Evolutionary conservation across 495 filamentous ascomycete species (phyloP).

Genomic region (Hyphodiscus hymeniophilus): DNA sequence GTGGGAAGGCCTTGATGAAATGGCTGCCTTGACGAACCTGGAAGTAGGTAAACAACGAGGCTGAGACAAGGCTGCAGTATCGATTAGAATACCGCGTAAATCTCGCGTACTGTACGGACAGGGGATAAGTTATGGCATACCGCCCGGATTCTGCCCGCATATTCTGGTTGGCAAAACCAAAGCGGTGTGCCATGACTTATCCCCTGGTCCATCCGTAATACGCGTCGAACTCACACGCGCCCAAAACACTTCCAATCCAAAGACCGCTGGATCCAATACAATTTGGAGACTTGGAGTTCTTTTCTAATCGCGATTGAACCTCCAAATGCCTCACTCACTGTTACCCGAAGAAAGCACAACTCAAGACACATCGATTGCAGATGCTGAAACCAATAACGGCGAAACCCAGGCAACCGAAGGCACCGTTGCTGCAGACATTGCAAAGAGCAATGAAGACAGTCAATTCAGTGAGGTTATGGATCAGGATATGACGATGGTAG

Average conservation of each 20-base stretch:
- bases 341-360: constrained; percentile 27
- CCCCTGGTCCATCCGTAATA: background rate
- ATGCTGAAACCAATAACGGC: constrained; percentile 19
- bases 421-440: background rate
- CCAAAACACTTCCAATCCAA: no score
- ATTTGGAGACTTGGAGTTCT: no score
- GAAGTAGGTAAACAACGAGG: background rate
- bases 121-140: background rate
- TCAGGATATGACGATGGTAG: constrained; percentile 28
- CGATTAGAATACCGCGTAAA: background rate
- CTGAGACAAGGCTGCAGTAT: no score
- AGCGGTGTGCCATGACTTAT: no score
- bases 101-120: background rate
- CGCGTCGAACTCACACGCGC: no score
- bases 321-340: constrained; percentile 52
- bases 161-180: background rate
- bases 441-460: constrained; percentile 9
- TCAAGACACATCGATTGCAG: constrained; percentile 20
- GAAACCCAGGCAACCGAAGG: constrained; percentile 15
- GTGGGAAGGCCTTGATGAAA: background rate
- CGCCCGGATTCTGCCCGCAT: background rate
- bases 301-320: no score
- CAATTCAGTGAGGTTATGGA: constrained; percentile 6
- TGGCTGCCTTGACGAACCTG: background rate
- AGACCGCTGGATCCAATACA: no score